A percentile compares a stretch with the other conserved stretches of the same genome.
These are phyloP conservation scores for Infundibulicybe gibba DNA, from an alignment of 768 basidiomycete genomes.

Conservation along the genomic window DNA sequence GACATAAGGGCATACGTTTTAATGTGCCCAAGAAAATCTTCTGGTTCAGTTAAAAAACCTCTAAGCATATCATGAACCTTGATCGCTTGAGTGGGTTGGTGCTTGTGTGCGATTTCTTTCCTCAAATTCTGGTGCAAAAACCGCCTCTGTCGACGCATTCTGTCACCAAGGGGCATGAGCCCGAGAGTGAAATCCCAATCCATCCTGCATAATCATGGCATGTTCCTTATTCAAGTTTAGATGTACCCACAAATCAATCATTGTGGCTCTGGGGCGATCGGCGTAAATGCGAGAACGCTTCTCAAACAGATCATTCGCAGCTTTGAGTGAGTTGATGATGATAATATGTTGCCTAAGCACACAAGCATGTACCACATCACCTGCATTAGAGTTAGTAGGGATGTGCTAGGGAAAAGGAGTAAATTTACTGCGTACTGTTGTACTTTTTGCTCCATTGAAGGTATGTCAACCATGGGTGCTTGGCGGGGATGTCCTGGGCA, in stretches of 20 bases:
- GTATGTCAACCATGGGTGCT: too few relatives aligned
- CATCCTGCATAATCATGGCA: conserved; percentile 3
- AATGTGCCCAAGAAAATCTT: background rate
- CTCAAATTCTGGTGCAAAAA: conserved; percentile 4
- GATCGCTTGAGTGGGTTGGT: background rate
- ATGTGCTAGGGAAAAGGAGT: too few relatives aligned
- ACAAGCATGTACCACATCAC: too few relatives aligned
- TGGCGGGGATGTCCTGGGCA: too few relatives aligned
- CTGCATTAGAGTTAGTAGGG: too few relatives aligned
- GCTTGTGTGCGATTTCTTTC: background rate
- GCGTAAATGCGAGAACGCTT: background rate
- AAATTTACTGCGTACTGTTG: too few relatives aligned
- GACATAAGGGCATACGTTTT: background rate
- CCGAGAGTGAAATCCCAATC: conserved; percentile 10
- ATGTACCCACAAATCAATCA: too few relatives aligned
- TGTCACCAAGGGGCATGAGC: conserved; percentile 4
- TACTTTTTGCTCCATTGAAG: too few relatives aligned
- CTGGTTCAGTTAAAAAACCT: background rate
- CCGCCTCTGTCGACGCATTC: conserved; percentile 1
- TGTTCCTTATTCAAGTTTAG: too few relatives aligned
- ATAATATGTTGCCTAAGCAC: background rate
- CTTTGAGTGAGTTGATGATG: background rate
- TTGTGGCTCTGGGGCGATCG: background rate
- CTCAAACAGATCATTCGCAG: background rate
- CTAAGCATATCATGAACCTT: background rate